Conservation (phyloP, 306 rosid genomes). For the Quercus engelmannii region DNA sequence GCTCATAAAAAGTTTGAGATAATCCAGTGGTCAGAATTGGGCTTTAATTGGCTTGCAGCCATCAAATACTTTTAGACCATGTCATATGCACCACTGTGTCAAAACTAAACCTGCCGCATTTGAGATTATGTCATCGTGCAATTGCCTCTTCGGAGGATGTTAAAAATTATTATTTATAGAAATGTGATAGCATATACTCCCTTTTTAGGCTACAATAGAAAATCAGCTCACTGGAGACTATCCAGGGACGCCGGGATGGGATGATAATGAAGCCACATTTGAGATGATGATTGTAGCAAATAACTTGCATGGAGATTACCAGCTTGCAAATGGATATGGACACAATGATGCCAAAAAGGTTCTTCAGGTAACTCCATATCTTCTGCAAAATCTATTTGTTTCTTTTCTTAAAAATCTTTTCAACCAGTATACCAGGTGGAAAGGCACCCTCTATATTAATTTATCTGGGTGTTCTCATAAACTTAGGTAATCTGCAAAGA, state of each 20-base stretch:
- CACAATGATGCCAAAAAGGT: conserved; percentile 50
- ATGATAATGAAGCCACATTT: conserved; percentile 77
- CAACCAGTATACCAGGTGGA: background rate
- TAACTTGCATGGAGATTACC: conserved; percentile 84
- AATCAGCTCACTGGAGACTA: conserved; percentile 69
- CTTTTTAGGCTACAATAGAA: conserved; percentile 54
- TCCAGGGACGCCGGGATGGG: conserved; percentile 86
- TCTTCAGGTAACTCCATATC: conserved; percentile 54
- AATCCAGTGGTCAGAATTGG: background rate
- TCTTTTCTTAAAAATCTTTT: background rate
- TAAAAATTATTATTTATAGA: conserved; percentile 6
- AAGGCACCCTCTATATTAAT: background rate
- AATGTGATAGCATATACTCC: conserved; percentile 12
- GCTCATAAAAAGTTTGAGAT: background rate
- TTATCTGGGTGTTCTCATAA: background rate
- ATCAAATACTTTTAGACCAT: background rate
- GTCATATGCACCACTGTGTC: background rate
- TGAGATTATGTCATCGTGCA: background rate
- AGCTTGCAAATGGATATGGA: conserved; percentile 86
- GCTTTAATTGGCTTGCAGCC: background rate
- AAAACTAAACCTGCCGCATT: background rate
- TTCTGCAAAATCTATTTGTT: background rate
- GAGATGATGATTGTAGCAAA: conserved; percentile 60
- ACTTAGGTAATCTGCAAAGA: background rate
- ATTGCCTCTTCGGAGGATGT: conserved; percentile 8